Percentiles rank a stretch among this genome's conserved stretches.
Evolutionary conservation across 345 rosid genomes (phyloP).

Genomic region (Citrus trifoliata): DNA sequence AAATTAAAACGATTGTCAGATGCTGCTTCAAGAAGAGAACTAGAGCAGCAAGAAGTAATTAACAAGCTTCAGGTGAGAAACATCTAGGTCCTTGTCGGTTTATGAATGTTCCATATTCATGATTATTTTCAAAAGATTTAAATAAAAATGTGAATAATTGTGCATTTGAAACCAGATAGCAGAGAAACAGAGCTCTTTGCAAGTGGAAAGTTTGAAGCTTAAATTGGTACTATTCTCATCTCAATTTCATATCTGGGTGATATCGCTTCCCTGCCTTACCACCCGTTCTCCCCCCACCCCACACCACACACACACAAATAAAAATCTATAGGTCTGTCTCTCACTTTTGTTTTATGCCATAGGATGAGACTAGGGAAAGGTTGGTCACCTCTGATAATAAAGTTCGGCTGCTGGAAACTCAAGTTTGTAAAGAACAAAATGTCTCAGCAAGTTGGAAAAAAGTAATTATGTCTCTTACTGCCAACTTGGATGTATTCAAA

Average conservation of each 20-base stretch:
- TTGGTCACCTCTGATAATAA: conserved; percentile 81
- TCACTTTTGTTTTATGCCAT: conserved; percentile 18
- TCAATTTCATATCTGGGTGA: neutral
- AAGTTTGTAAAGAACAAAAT: conserved; percentile 68
- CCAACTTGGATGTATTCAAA: neutral
- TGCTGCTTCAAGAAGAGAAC: conserved; percentile 60
- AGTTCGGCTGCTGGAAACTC: conserved; percentile 89
- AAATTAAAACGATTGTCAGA: conserved; percentile 63
- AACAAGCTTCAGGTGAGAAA: conserved; percentile 74
- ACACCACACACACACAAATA: no score
- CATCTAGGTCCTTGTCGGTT: neutral
- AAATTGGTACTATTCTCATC: conserved; percentile 56
- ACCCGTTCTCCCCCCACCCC: no score
- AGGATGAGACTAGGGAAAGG: conserved; percentile 91
- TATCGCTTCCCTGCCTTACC: neutral
- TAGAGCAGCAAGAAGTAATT: conserved; percentile 76
- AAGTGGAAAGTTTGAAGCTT: conserved; percentile 70
- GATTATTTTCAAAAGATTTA: conserved; percentile 5
- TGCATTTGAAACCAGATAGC: conserved; percentile 49
- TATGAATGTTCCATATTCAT: conserved; percentile 8
- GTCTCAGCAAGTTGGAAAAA: conserved; percentile 59
- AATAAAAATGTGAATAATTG: conserved; percentile 14
- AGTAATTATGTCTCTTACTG: conserved; percentile 29
- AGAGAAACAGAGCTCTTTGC: conserved; percentile 72
- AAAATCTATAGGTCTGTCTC: conserved; percentile 4